Base-by-base conservation (phyloP, 192 early-diverging fungal species). In the Coemansia sp. region DNA sequence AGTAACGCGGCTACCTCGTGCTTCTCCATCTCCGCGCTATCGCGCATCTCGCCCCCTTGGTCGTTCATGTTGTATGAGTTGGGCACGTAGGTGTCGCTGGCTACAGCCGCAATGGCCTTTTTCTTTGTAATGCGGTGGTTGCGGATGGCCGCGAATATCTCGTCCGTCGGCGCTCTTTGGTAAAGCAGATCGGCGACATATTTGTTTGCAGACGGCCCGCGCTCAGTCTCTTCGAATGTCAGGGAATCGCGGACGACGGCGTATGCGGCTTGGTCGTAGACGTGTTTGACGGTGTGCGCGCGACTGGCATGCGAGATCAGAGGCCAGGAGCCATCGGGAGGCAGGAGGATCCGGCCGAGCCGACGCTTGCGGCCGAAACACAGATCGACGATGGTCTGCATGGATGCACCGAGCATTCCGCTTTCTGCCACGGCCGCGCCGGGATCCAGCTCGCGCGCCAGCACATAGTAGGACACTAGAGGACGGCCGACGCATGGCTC, bases 321-420 rank as follows among this genome's bases (percentile, higher is more conserved):
- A 52, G 88, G 88, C 89, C 89, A 91, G 6, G 88, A 87, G 3
- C 87, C 87, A 68, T 91, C 89, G 29, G 68, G 77, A 49, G 77
- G 77, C 50, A 80, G 55, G n/a, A 80, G 62, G 18, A 80, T 80
- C 52, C 77, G 64, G 6, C 77, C 77, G 0, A 80, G 72, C 30
- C 77, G 60, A 22, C 77, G 77, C 50, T 80, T 80, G 60, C 77
- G 77, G 8, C 64, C 65, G 58, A 80, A 67, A 39, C 77, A 80
- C 48, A 80, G 53, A 24, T 80, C 77, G 6, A 80, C 77, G 45
- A 80, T 80, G 13, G 53, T 42, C 59, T 80, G 77, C 77, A 80
- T 80, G 47, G 74, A 68, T 39, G 50, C 60, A 0, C 72, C 58
- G 23, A 80, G 65, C 34, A 80, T 68, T 4, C 77, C 77, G 60